Evolutionary conservation across 78 protist species (phyloP).

Genomic region (Acrasis kona): DNA sequence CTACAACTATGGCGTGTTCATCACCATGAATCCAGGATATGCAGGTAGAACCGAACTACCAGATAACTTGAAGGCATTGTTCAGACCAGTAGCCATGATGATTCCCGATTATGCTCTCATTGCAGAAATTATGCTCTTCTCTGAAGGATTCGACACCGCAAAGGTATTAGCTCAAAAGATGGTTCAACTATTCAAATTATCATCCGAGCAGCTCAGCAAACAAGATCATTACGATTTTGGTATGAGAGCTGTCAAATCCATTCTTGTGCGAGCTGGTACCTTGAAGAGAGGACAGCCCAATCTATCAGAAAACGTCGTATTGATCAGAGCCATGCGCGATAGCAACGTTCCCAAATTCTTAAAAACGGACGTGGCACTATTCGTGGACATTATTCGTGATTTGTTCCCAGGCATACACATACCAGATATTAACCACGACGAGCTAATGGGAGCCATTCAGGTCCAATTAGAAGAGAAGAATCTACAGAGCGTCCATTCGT

Average conservation of each 20-base stretch:
- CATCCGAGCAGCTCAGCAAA: conserved; percentile 73
- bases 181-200: conserved; percentile 37
- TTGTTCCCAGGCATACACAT: conserved; percentile 34
- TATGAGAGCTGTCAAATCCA: conserved; percentile 82
- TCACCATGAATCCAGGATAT: conserved; percentile 90
- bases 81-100: conserved; percentile 81
- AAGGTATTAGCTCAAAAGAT: conserved; percentile 51
- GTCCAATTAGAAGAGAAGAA: not conserved
- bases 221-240: conserved; percentile 88
- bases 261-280: conserved; percentile 70
- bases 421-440: not conserved
- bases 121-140: conserved; percentile 63
- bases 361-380: conserved; percentile 40
- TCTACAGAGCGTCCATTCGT: conserved; percentile 16
- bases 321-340: conserved; percentile 64
- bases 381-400: conserved; percentile 40
- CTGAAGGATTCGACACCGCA: conserved; percentile 70
- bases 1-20: conserved; percentile 52
- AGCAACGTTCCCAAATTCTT: conserved; percentile 55
- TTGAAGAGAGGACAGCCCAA: conserved; percentile 44
- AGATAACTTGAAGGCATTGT: conserved; percentile 76
- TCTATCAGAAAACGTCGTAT: conserved; percentile 29
- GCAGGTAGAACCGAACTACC: conserved; percentile 86
- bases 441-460: conserved; percentile 5
- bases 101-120: conserved; percentile 67